Evolutionary conservation across 768 basidiomycete species (phyloP).

Genomic region (Boletales sp.): DNA sequence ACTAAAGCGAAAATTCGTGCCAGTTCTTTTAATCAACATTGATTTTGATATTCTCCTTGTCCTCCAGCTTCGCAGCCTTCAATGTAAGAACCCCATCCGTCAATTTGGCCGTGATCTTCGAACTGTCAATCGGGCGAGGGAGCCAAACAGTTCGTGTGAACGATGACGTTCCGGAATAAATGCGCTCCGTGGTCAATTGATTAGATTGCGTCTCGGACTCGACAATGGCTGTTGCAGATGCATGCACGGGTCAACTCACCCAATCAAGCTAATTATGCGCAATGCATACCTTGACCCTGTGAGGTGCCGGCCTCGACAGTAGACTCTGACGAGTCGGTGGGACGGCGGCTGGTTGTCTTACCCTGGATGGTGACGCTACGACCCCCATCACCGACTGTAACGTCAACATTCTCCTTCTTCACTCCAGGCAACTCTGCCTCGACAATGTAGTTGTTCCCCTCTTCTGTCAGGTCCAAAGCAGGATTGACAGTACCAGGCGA

Average conservation of each 20-base stretch:
- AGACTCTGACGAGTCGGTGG: conserved; percentile 18
- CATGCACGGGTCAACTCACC: not conserved
- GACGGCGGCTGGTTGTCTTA: conserved; percentile 36
- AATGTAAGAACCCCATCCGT: conserved; percentile 67
- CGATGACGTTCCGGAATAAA: conserved; percentile 48
- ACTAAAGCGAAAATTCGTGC: not conserved
- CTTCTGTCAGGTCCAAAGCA: conserved; percentile 65
- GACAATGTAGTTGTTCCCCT: conserved; percentile 59
- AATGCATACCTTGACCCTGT: conserved; percentile 28
- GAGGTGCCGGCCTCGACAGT: conserved; percentile 9
- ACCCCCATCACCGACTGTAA: conserved; percentile 67
- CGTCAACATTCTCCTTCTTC: conserved; percentile 70
- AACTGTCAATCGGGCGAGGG: conserved; percentile 57
- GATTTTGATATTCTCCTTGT: conserved; percentile 53
- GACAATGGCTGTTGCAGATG: conserved; percentile 14
- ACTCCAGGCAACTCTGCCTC: conserved; percentile 80
- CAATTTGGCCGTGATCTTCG: conserved; percentile 59
- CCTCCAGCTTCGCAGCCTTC: conserved; percentile 56
- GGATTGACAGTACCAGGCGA: conserved; percentile 39
- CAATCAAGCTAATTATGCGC: no score
- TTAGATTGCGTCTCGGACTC: conserved; percentile 30
- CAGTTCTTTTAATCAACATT: conserved; percentile 23
- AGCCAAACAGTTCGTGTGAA: conserved; percentile 75
- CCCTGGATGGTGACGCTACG: conserved; percentile 73
- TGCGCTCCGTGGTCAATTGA: conserved; percentile 57